Evolutionary conservation across 1,284 basidiomycete genomes (phyloP).

Genomic region (Entoloma clypeatum): DNA sequence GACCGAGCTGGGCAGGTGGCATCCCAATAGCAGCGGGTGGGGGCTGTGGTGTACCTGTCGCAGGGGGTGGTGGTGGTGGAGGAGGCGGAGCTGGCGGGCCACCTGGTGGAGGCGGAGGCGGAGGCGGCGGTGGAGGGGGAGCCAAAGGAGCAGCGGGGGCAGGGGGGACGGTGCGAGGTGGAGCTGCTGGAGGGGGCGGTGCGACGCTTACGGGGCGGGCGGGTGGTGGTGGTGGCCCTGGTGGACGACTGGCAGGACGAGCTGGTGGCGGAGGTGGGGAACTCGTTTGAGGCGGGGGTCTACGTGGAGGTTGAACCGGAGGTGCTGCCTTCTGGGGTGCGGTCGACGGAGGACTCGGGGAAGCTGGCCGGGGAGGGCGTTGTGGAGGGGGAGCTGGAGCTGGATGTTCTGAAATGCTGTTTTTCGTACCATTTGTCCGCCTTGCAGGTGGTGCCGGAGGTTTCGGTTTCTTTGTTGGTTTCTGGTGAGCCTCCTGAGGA

Average conservation of each 20-base stretch:
- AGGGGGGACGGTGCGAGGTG: conserved; percentile 33
- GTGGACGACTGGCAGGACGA: conserved; percentile 31
- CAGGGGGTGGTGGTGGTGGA: conserved; percentile 33
- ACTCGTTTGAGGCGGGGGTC: conserved; percentile 26
- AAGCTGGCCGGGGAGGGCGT: conserved; percentile 10
- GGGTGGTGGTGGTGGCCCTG: conserved; percentile 36
- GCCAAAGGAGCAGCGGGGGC: conserved; percentile 25
- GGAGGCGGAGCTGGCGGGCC: conserved; percentile 28
- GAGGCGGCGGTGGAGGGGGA: conserved; percentile 30
- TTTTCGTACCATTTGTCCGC: conserved; percentile 32
- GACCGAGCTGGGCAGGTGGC: conserved; percentile 44
- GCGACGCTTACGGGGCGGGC: conserved; percentile 16
- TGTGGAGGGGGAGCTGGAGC: conserved; percentile 24
- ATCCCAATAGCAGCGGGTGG: conserved; percentile 28
- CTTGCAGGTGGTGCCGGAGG: conserved; percentile 44
- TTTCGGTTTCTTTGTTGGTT: conserved; percentile 46
- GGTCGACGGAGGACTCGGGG: too few species aligned
- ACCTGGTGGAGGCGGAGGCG: conserved; percentile 31
- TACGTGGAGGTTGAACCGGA: conserved; percentile 23
- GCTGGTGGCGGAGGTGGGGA: conserved; percentile 29
- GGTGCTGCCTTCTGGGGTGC: conserved; percentile 29
- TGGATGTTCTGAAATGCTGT: conserved; percentile 27
- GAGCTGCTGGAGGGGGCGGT: conserved; percentile 31
- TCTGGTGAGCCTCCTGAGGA: conserved; percentile 24
- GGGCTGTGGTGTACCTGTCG: conserved; percentile 21